Conservation (phyloP, 805 yeast genomes). For the Lipomyces anomalus region DNA sequence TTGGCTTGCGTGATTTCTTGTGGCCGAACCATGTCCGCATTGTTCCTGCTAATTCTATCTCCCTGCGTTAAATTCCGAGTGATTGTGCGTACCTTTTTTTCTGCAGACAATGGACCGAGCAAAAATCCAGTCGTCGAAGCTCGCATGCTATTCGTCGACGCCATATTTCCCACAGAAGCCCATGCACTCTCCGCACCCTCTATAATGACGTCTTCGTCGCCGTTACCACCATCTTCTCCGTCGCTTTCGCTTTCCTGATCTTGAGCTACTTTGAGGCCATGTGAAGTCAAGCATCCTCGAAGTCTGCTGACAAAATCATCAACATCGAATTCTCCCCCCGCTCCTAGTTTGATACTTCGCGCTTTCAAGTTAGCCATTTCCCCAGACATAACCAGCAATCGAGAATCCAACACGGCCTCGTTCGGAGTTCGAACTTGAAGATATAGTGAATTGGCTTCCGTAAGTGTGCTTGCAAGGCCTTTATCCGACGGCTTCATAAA, state of each 20-base stretch:
- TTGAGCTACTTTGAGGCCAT: background rate
- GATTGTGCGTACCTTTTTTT: background rate
- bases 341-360: constrained; percentile 16
- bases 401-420: constrained; percentile 22
- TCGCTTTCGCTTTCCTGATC: background rate
- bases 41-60: constrained; percentile 4
- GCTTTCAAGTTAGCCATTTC: constrained; percentile 13
- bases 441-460: constrained; percentile 13
- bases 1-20: constrained; percentile 3
- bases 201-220: no score
- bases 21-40: constrained; percentile 7
- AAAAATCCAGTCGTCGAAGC: constrained; percentile 15
- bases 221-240: constrained; percentile 2
- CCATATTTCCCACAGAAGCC: constrained; percentile 15
- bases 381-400: constrained; percentile 12
- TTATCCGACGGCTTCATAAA: constrained; percentile 6
- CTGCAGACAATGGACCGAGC: background rate
- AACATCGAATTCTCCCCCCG: constrained; percentile 15
- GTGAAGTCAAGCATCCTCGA: constrained; percentile 7
- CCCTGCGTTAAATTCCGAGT: background rate
- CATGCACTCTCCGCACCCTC: constrained; percentile 9
- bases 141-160: constrained; percentile 5
- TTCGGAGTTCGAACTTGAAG: constrained; percentile 14
- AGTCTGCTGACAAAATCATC: constrained; percentile 15
- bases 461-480: constrained; percentile 6